Conservation (phyloP, 202 grass and related monocot species). For the Zoysia matrella region DNA sequence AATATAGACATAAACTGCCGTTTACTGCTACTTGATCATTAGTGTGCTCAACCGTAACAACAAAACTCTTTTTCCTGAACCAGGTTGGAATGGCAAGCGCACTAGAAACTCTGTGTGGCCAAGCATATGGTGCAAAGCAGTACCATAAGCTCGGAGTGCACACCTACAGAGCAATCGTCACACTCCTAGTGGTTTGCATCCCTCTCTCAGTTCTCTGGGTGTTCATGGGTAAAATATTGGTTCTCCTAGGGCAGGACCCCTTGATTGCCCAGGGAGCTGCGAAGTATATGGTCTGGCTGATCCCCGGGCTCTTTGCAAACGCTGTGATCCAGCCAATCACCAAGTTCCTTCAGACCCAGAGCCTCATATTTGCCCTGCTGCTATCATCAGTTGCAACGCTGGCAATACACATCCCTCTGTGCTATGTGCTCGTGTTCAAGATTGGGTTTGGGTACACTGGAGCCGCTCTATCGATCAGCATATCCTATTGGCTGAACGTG, state of each 20-base stretch:
- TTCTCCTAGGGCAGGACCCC: constrained; percentile 71
- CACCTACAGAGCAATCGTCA: constrained; percentile 68
- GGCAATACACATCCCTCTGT: constrained; percentile 68
- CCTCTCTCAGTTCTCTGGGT: constrained; percentile 73
- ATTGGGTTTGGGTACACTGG: constrained; percentile 55
- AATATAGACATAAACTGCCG: too few species aligned
- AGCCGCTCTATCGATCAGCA: constrained; percentile 66
- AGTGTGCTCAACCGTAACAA: too few species aligned
- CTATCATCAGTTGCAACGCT: constrained; percentile 18
- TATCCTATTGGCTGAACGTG: constrained; percentile 77
- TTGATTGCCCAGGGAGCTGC: constrained; percentile 60
- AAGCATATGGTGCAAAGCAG: constrained; percentile 85
- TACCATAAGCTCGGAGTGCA: constrained; percentile 71
- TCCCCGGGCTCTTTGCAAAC: constrained; percentile 76
- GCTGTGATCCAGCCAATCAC: constrained; percentile 65
- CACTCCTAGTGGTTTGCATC: constrained; percentile 63
- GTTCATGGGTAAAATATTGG: constrained; percentile 77
- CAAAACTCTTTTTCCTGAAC: neutral
- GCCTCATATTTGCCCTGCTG: too few species aligned
- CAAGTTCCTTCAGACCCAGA: constrained; percentile 81
- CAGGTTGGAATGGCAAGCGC: constrained; percentile 91
- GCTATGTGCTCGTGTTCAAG: constrained; percentile 76
- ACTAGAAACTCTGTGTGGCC: constrained; percentile 82
- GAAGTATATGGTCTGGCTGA: constrained; percentile 77
- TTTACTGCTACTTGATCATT: too few species aligned